Base-by-base conservation (phyloP, 371 early-diverging fungal genomes). In the Blakeslea trispora region DNA sequence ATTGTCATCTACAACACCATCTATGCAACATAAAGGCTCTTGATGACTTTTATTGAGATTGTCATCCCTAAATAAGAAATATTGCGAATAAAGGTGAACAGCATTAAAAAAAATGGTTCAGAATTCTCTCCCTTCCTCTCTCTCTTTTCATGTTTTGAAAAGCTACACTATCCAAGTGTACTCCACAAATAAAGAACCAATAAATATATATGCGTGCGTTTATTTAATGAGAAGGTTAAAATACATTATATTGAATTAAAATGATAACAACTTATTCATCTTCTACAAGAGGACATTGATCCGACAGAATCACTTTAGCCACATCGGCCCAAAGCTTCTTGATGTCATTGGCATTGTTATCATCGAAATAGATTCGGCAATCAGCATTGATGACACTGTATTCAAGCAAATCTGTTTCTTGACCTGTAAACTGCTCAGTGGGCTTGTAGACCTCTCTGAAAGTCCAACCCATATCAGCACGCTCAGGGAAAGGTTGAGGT, bases 391-490 rank as follows among this genome's bases (percentile, higher is more conserved):
- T 75, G 45, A 64, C 75, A 46, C 66, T 79, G 48, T 79, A 79
- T 50, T 79, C 79, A 1, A 79, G 48, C 21, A 79, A 39, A 40
- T 75, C 57, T 0, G 63, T 68, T 42, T 74, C 69, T 10, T 59
- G 40, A 18, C 78, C 78, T 8, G 43, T 50, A 32, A 64, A 64
- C 2, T 49, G 50, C 1, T 28, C 23, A 1, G 61, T 55, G 18
- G 79, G 79, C 28, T 63, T 66, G 45, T 79, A 79, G 31, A 73
- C 72, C 53, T 79, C 79, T 50, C 79, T 73, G 63, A 79, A 79
- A 0, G 79, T 79, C 75, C 75, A 79, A 3, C 79, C 79, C 75
- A 79, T 79, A 65, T 79, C 79, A 14, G 79, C 79, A 35, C 74
- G 59, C 42, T 75, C 69, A 43, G 79, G 79, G 65, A 79, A 79